Conservation (phyloP, 2,329 filamentous ascomycete species). For the Fusarium nematophilum region DNA sequence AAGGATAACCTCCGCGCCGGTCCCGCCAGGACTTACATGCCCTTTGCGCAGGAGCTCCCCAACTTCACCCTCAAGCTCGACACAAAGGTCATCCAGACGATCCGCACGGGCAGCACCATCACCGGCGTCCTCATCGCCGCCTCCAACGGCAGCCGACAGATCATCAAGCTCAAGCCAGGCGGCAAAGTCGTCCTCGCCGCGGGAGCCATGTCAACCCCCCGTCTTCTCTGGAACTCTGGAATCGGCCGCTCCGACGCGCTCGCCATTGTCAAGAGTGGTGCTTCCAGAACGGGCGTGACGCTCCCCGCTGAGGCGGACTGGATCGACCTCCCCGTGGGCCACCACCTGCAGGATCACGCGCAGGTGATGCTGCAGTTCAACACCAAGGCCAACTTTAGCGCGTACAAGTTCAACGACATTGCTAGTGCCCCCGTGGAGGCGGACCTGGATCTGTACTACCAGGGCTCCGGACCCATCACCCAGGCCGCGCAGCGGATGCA, state of each 20-base stretch:
- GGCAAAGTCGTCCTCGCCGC: constrained; percentile 70
- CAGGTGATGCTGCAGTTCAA: constrained; percentile 51
- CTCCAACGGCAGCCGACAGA: constrained; percentile 59
- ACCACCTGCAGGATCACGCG: constrained; percentile 67
- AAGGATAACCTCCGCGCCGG: constrained; percentile 73
- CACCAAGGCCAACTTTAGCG: constrained; percentile 35
- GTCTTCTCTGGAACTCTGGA: constrained; percentile 52
- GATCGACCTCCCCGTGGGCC: constrained; percentile 68
- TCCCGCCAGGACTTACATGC: constrained; percentile 77
- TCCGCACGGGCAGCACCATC: constrained; percentile 69
- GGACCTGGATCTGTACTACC: constrained; percentile 41
- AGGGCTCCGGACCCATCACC: constrained; percentile 42
- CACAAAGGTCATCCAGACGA: constrained; percentile 72
- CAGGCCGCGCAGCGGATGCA: constrained; percentile 45
- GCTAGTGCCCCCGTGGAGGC: constrained; percentile 21
- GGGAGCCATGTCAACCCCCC: constrained; percentile 58
- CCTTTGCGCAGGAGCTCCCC: constrained; percentile 65
- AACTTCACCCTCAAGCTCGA: constrained; percentile 76
- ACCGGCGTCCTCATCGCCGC: constrained; percentile 71
- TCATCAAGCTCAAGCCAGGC: constrained; percentile 42
- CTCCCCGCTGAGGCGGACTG: constrained; percentile 63
- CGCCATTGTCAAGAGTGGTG: constrained; percentile 56
- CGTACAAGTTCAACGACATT: constrained; percentile 41
- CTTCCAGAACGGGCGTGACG: constrained; percentile 58
- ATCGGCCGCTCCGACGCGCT: constrained; percentile 73